Evolutionary conservation across 1,284 basidiomycete species (phyloP), one percentile per base, ranked within the genome.

Genomic region (Papiliotrema flavescens): DNA sequence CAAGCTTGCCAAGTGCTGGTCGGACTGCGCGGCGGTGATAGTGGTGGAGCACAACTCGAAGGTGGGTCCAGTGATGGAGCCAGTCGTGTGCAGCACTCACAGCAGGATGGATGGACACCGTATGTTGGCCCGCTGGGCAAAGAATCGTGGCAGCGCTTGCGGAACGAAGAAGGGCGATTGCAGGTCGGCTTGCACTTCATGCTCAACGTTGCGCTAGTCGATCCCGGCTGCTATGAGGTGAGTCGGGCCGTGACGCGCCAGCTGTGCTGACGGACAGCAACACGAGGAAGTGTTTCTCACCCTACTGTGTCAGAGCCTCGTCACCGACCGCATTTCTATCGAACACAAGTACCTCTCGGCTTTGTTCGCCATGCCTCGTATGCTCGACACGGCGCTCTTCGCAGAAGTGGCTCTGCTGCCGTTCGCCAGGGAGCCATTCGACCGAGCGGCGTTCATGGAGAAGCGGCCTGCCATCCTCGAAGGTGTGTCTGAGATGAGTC

Each of bases 1-100:
- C 59, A 69, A 78, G 37, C 84, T 89, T 75, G 81, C 90, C 20
- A 83, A 85, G 58, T 87, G 85, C 64, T 94, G 89, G 89, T 80
- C 87, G 2, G 84, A 85, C 8, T 91, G 87, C 64, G 84, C 83
- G 0, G 80, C 81, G 36, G 81, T 89, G 22, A 68, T 87, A 13
- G 75, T 77, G 1, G 83, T 89, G 9, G 81, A 84, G 52, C 84
- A 85, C 56, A 79, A 79, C 13, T 72, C 79, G 55, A 76, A 79
- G 64, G 85, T 84, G 53, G 62, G 78, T 64, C 15, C 36, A 20
- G 3, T 39, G 37, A 8, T 36, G 19, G 34, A 15, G 15, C 37
- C 32, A 24, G 14, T n/a, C 26, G 14, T 43, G 17, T 9, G 35
- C 6, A 13, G 36, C 35, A 39, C 43, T 14, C 22, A 15, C 24